Conservation (phyloP, 2,329 filamentous ascomycete genomes). For the Rugonectria rugulosa region DNA sequence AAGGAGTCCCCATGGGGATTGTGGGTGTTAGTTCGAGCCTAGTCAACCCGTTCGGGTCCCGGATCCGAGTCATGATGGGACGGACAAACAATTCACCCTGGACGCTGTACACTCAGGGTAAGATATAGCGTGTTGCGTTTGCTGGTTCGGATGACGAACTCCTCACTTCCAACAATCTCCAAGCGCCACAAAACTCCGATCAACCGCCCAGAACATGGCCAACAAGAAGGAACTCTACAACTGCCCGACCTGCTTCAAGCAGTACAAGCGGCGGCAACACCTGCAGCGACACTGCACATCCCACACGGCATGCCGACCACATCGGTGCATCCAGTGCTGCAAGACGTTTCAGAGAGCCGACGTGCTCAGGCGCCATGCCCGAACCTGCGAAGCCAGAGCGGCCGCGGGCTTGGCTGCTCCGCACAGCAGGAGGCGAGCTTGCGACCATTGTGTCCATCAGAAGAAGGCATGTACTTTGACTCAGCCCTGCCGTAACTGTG, state of each 20-base stretch:
- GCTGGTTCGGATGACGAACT: too few relatives aligned
- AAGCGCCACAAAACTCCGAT: too few relatives aligned
- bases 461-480: slow-evolving; percentile 1
- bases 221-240: too few relatives aligned
- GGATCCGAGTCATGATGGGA: too few relatives aligned
- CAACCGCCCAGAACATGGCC: too few relatives aligned
- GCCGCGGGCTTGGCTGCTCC: neutral
- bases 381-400: neutral
- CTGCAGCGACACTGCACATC: neutral
- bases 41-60: too few relatives aligned
- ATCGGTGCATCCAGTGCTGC: neutral
- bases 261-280: slow-evolving; percentile 4
- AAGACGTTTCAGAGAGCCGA: neutral
- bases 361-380: slow-evolving; percentile 1
- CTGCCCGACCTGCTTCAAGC: slow-evolving; percentile 3
- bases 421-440: neutral
- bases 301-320: neutral
- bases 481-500: neutral
- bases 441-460: slow-evolving; percentile 1
- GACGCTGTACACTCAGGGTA: too few relatives aligned
- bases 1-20: too few relatives aligned
- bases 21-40: too few relatives aligned
- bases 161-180: too few relatives aligned
- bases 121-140: too few relatives aligned
- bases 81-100: too few relatives aligned